phyloP scores from a whole-genome alignment of 1,139 yeast species.

The Yamadazyma mexicana region DNA sequence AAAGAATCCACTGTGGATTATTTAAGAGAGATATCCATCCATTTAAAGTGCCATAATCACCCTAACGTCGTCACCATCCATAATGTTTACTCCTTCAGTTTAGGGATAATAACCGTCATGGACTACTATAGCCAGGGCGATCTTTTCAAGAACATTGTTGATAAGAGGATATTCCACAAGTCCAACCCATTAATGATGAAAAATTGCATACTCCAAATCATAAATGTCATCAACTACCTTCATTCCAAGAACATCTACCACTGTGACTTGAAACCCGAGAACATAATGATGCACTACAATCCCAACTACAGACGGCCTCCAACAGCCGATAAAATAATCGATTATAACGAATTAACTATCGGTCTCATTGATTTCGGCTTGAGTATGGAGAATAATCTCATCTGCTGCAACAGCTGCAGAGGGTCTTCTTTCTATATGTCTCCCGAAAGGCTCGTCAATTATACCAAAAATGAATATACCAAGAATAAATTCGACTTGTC shows the following conservation, averaged over 20 bases:
- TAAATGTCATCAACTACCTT: slow-evolving; percentile 72
- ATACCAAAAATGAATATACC: slow-evolving; percentile 32
- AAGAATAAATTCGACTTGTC: slow-evolving; percentile 30
- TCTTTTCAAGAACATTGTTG: slow-evolving; percentile 64
- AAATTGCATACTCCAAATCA: slow-evolving; percentile 70
- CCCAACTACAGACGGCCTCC: slow-evolving; percentile 23
- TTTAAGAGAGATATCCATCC: slow-evolving; percentile 70
- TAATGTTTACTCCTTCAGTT: slow-evolving; percentile 58
- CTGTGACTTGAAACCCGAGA: slow-evolving; percentile 92
- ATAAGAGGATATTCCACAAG: slow-evolving; percentile 16
- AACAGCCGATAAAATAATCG: slow-evolving; percentile 22
- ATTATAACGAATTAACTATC: slow-evolving; percentile 58
- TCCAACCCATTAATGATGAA: slow-evolving; percentile 51
- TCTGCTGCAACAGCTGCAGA: slow-evolving; percentile 74
- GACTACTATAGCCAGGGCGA: slow-evolving; percentile 85
- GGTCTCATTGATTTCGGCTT: slow-evolving; percentile 85
- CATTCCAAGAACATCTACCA: slow-evolving; percentile 70
- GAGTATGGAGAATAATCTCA: slow-evolving; percentile 59
- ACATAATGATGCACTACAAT: slow-evolving; percentile 57
- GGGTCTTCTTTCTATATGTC: slow-evolving; percentile 94
- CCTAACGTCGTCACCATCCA: slow-evolving; percentile 76
- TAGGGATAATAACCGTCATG: slow-evolving; percentile 64
- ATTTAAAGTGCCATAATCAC: slow-evolving; percentile 72
- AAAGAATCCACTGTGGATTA: slow-evolving; percentile 42
- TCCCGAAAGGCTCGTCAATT: slow-evolving; percentile 73